phyloP scores from a whole-genome alignment of 257 asterid species.

The Nicotiana otophora region DNA sequence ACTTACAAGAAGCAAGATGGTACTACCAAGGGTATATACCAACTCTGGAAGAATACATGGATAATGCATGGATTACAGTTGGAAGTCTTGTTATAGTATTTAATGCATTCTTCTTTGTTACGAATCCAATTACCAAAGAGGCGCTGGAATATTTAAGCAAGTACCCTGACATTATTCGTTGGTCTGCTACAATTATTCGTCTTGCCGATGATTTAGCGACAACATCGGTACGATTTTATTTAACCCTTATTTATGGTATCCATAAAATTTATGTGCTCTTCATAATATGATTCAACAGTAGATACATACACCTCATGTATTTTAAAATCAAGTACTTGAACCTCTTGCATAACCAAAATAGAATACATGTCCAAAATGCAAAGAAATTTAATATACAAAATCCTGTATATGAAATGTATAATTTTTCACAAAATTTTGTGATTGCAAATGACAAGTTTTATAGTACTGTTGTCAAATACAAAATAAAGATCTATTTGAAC shows the following conservation, averaged over 20 bases:
- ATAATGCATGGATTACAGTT: slow-evolving; percentile 32
- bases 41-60: slow-evolving; percentile 30
- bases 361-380: too few species aligned
- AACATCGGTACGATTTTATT: slow-evolving; percentile 17
- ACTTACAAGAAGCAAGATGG: slow-evolving; percentile 37
- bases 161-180: slow-evolving; percentile 26
- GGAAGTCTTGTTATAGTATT: slow-evolving; percentile 21
- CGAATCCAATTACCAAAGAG: slow-evolving; percentile 31
- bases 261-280: too few species aligned
- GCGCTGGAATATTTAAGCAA: slow-evolving; percentile 15
- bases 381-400: too few species aligned
- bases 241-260: too few species aligned
- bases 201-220: slow-evolving; percentile 50
- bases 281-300: not conserved
- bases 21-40: slow-evolving; percentile 26
- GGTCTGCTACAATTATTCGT: slow-evolving; percentile 24
- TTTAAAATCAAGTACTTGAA: too few species aligned
- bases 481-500: too few species aligned
- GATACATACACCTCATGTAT: too few species aligned
- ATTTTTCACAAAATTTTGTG: too few species aligned
- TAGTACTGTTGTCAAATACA: too few species aligned
- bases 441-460: too few species aligned
- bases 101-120: slow-evolving; percentile 21
- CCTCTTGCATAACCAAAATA: too few species aligned
- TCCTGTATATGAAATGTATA: too few species aligned